Evolutionary conservation across 2,329 filamentous ascomycete genomes (phyloP).

Genomic region (Ceratocystis colombiana): DNA sequence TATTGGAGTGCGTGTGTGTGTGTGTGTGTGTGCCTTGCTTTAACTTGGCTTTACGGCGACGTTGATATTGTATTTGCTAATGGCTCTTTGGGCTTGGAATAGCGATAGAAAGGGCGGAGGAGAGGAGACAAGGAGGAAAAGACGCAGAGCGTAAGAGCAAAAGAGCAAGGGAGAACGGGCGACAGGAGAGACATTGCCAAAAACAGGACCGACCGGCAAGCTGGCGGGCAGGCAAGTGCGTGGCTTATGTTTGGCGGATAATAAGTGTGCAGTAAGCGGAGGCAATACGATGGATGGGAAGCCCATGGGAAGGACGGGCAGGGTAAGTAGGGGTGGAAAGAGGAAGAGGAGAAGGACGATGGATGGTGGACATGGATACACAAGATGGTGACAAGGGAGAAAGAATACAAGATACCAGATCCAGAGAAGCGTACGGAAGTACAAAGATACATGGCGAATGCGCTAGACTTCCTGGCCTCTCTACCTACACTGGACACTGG

Average conservation of each 20-base stretch:
- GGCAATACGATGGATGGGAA: neutral
- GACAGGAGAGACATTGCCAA: neutral
- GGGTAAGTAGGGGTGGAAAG: neutral
- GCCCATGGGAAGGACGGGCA: neutral
- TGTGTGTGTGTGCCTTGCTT: neutral
- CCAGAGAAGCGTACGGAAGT: neutral
- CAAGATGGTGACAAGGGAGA: neutral
- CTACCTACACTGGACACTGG: no score
- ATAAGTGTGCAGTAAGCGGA: neutral
- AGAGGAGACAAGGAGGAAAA: neutral
- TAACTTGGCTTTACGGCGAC: neutral
- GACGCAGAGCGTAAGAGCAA: neutral
- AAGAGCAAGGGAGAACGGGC: neutral
- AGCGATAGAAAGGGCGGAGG: neutral
- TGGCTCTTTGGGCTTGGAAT: neutral
- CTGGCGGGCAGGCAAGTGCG: neutral
- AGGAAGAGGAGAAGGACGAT: neutral
- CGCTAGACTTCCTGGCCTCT: no score
- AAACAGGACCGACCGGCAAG: neutral
- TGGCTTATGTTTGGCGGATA: constrained; percentile 7
- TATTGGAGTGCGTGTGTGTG: no score
- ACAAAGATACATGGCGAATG: neutral
- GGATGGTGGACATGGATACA: neutral
- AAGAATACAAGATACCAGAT: no score
- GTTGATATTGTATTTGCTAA: neutral